phyloP scores from a whole-genome alignment of 1,139 yeast species.

The Hansenula anomala region DNA sequence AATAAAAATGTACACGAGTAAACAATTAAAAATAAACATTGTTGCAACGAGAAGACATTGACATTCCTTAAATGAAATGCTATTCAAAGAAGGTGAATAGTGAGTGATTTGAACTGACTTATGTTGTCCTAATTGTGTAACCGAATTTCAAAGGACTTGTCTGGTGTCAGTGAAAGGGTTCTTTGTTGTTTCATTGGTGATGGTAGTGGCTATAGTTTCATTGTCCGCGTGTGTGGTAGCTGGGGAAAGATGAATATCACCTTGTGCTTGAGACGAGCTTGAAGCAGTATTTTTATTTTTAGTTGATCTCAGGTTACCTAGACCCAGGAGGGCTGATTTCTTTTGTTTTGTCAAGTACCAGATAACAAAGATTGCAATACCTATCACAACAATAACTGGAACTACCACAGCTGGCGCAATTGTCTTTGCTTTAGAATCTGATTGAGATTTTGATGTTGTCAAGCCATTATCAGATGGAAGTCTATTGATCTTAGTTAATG shows the following conservation, averaged over 20 bases:
- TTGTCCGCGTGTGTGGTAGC: slow-evolving; percentile 8
- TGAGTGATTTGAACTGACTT: no score
- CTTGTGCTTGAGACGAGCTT: background rate
- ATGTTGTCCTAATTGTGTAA: no score
- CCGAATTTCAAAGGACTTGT: no score
- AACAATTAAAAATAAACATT: no score
- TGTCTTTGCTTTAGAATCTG: slow-evolving; percentile 17
- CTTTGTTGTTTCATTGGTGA: slow-evolving; percentile 14
- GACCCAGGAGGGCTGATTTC: background rate
- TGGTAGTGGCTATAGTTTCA: slow-evolving; percentile 9
- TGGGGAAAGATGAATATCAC: slow-evolving; percentile 13
- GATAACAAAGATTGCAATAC: slow-evolving; percentile 16
- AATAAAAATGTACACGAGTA: no score
- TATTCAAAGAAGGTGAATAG: no score
- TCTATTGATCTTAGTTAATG: slow-evolving; percentile 25
- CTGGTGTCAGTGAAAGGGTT: no score
- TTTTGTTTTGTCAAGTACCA: slow-evolving; percentile 19
- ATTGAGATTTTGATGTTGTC: slow-evolving; percentile 12
- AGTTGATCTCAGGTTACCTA: background rate
- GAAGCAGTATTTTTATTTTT: no score
- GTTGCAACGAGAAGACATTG: no score
- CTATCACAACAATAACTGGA: slow-evolving; percentile 30
- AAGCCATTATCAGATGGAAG: slow-evolving; percentile 34
- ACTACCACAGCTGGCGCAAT: slow-evolving; percentile 40
- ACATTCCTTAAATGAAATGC: no score